phyloP scores from a whole-genome alignment of 345 rosid species.

The Lumnitzera racemosa region DNA sequence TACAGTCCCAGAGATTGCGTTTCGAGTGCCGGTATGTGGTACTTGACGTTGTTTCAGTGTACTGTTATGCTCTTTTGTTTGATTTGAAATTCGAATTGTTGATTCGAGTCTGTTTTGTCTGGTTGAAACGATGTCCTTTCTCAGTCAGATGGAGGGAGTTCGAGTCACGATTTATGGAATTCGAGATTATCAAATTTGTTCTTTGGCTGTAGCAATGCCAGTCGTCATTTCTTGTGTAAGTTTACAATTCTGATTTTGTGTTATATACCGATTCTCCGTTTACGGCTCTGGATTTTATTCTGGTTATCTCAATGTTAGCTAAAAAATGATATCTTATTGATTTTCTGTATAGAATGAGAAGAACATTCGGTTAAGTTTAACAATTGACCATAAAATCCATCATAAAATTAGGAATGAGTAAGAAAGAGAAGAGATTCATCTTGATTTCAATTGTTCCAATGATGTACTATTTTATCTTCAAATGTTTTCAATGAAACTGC shows the following conservation, averaged over 20 bases:
- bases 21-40: conserved; percentile 54
- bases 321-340: no score
- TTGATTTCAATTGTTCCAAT: background rate
- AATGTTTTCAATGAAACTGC: conserved; percentile 5
- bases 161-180: conserved; percentile 57
- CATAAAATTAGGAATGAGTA: no score
- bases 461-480: background rate
- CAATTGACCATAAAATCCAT: no score
- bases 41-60: background rate
- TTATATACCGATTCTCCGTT: background rate
- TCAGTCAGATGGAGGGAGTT: conserved; percentile 43
- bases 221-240: conserved; percentile 43
- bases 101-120: background rate
- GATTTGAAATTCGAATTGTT: conserved; percentile 1
- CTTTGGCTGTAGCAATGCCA: conserved; percentile 75
- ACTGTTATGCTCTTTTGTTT: background rate
- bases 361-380: no score
- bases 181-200: conserved; percentile 51
- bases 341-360: no score
- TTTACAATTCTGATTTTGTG: background rate
- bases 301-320: no score
- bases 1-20: conserved; percentile 8
- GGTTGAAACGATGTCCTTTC: conserved; percentile 1
- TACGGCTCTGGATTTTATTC: no score
- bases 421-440: background rate